Base-by-base conservation (phyloP, 371 early-diverging fungal species). In the Mucor saturninus region DNA sequence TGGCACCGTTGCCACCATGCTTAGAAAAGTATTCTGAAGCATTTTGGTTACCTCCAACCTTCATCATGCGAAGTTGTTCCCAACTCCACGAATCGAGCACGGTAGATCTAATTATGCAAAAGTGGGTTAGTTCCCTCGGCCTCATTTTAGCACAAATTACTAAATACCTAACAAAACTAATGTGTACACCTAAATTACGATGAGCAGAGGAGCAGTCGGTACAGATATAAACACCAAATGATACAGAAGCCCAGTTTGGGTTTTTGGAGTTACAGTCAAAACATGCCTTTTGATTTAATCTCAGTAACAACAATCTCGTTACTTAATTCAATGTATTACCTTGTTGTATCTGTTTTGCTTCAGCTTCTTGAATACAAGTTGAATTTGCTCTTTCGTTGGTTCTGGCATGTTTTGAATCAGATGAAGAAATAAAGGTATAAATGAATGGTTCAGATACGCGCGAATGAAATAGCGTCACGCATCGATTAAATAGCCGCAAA, bases 201-300 rank as follows among this genome's bases (percentile, higher is more conserved):
- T 97, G 97, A 6, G 93, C 90, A 31, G 98, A 91, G 10, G 98
- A 98, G 77, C 99, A 99, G 59, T 98, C 97, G 39, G 97, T 86
- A 79, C 99, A 99, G 55, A 99, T 83, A 75, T 98, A 99, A 60
- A 98, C 90, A 48, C 99, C 99, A 80, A 90, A 98, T 2, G 96
- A 94, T 13, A 98, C 93, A 60, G 94, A 91, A 42, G 96, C 86
- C 99, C 99, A 99, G 28, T 94, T 94, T 37, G 99, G 99, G 76
- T 95, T 96, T 75, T 95, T 94, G 56, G 91, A 89, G 39, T 86
- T 86, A 76, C 99, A 99, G 79, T 99, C 99, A 72, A 97, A 96
- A 85, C 99, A 99, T 42, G 83, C 80, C 91, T 94, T 61, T 21
- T 30, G 54, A 9, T 28, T 29, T 50, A 21, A 35, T 5, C n/a